Base-by-base conservation (phyloP, 768 basidiomycete species). In the Leccinum olivaceopallidum region DNA sequence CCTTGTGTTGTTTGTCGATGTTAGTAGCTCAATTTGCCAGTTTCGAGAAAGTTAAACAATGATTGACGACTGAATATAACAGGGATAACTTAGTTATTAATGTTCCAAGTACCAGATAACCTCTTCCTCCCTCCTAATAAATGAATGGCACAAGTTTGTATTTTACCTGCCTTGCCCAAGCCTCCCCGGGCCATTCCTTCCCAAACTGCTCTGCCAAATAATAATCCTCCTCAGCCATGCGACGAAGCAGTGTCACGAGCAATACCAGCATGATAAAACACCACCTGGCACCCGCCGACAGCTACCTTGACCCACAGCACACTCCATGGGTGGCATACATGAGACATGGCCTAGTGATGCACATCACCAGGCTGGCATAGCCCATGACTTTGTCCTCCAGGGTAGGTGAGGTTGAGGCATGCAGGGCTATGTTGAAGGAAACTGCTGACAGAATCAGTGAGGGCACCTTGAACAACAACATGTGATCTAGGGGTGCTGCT, bases 151-250 rank as follows among this genome's bases (percentile, higher is more conserved):
- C 28, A 2, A 65, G 51, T 7, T 22, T 58, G n/a, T 63, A 60
- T 44, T 20, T 57, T 8, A 66, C 65, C 13, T 53, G 55, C 32
- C 22, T 22, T 6, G 60, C 65, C 64, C 69, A 71, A 7, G 13
- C 20, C 22, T 62, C 58, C 24, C 24, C 24, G 24, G 24, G 24
- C 67, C 71, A 71, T 28, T 65, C 66, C 18, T 30, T 47, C 2
- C 68, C 65, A 42, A 71, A 69, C 13, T 34, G 10, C 8, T 56
- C 53, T 4, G 58, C 55, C 24, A 72, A 57, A 51, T 58, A 64
- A 26, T 20, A 12, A 13, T 72, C 67, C 34, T 72, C 71, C 1
- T 64, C 68, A 6, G 42, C 30, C 18, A 69, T 59, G 8, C 75
- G 67, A 55, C 53, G 52, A 26, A 55, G 9, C 1, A 67, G 6